Evolutionary conservation across 305 asterid species (phyloP).

Genomic region (Fraxinus xanthoxyloides): DNA sequence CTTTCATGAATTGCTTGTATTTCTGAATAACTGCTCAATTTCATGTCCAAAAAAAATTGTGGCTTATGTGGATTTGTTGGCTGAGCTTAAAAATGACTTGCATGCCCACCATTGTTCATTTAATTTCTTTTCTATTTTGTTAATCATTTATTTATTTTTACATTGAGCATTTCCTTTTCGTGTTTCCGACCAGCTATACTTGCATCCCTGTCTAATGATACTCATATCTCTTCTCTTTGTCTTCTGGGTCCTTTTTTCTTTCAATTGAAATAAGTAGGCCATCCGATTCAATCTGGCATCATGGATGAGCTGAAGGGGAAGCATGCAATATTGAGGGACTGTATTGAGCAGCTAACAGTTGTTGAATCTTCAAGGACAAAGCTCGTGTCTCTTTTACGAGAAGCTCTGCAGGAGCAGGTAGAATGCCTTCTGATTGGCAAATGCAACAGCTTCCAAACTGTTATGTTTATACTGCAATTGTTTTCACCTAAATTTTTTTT

Average conservation of each 20-base stretch:
- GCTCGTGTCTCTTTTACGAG: slow-evolving; percentile 70
- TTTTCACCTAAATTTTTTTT: neutral
- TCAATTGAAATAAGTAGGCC: slow-evolving; percentile 26
- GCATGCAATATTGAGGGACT: slow-evolving; percentile 59
- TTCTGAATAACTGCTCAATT: neutral
- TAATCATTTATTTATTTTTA: neutral
- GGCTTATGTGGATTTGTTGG: neutral
- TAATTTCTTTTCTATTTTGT: neutral
- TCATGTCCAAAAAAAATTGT: neutral
- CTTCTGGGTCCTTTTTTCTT: neutral
- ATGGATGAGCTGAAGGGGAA: slow-evolving; percentile 76
- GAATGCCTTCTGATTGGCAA: slow-evolving; percentile 12
- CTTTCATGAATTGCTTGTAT: neutral
- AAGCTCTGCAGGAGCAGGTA: slow-evolving; percentile 90
- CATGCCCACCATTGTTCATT: neutral
- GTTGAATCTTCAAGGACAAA: slow-evolving; percentile 71
- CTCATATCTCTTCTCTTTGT: neutral
- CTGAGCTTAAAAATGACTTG: neutral
- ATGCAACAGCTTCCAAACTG: neutral
- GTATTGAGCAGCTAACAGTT: slow-evolving; percentile 57
- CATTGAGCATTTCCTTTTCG: neutral
- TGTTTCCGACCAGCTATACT: neutral
- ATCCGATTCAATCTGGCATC: slow-evolving; percentile 35
- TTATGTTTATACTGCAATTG: neutral
- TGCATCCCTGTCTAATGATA: neutral